phyloP scores from a whole-genome alignment of 495 filamentous ascomycete genomes.

The Lophiotrema nucula region DNA sequence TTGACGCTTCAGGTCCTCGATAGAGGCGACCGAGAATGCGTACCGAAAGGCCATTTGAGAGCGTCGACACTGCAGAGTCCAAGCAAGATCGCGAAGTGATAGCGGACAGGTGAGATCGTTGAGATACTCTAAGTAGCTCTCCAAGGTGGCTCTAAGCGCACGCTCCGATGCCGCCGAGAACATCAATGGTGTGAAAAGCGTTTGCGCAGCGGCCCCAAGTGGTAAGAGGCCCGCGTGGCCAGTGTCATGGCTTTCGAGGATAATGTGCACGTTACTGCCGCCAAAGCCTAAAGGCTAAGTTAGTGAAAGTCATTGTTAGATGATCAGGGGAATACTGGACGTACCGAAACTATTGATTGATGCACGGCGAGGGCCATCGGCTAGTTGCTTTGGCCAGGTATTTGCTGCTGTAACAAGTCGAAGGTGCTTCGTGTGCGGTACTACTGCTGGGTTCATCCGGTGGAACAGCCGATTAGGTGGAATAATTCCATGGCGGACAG shows the following conservation, averaged over 20 bases:
- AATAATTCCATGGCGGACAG: conserved; percentile 30
- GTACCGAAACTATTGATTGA: conserved; percentile 18
- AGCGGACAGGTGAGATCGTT: background rate
- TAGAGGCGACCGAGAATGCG: background rate
- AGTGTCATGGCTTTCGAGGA: conserved; percentile 1
- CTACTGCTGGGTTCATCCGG: conserved; percentile 21
- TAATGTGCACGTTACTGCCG: conserved; percentile 1
- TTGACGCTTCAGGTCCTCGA: background rate
- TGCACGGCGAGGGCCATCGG: background rate
- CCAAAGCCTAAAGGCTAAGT: background rate
- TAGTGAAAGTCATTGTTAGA: background rate
- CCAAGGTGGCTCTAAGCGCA: background rate
- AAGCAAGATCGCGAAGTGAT: conserved; percentile 1
- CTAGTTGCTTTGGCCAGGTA: conserved; percentile 19
- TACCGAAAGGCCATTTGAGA: conserved; percentile 8
- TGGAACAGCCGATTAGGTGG: conserved; percentile 24
- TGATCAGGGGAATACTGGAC: background rate
- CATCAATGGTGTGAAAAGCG: conserved; percentile 8
- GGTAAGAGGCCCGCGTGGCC: background rate
- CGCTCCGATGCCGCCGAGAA: conserved; percentile 4
- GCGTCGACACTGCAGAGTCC: conserved; percentile 8
- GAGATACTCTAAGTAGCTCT: background rate
- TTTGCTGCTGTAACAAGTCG: conserved; percentile 2
- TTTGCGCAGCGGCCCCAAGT: background rate
- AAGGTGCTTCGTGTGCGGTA: conserved; percentile 11